A percentile compares a stretch with the other conserved stretches of the same genome.
phyloP scores from a whole-genome alignment of 805 yeast species.

The Starmerella stellata region DNA sequence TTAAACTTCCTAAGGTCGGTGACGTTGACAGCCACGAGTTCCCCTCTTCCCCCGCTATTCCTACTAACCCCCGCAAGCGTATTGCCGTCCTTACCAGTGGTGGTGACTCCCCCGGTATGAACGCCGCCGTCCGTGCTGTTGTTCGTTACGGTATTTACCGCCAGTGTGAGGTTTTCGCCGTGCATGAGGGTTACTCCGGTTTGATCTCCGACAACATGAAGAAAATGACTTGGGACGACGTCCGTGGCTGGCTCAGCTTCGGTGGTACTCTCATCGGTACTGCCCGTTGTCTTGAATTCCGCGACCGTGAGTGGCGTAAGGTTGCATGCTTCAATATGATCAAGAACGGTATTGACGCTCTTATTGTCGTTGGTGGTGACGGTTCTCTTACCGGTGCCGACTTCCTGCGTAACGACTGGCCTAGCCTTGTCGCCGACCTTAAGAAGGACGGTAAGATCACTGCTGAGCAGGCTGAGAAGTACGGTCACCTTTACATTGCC shows the following conservation, averaged over 20 bases:
- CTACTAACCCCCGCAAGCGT: conserved; percentile 25
- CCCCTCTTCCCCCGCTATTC: conserved; percentile 10
- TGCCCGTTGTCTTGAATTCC: conserved; percentile 75
- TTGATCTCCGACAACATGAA: conserved; percentile 51
- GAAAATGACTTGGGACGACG: conserved; percentile 82
- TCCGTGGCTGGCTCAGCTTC: conserved; percentile 74
- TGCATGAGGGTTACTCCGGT: conserved; percentile 91
- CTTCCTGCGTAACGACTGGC: conserved; percentile 87
- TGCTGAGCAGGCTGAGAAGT: conserved; percentile 37
- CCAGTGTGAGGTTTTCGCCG: conserved; percentile 80
- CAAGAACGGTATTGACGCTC: conserved; percentile 75
- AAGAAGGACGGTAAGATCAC: conserved; percentile 38
- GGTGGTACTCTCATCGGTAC: conserved; percentile 97
- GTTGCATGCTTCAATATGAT: conserved; percentile 72
- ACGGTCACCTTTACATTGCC: conserved; percentile 62
- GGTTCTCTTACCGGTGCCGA: conserved; percentile 98
- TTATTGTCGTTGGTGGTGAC: conserved; percentile 96
- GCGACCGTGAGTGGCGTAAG: conserved; percentile 70
- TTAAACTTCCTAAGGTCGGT: conserved; percentile 4
- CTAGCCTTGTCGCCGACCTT: conserved; percentile 61
- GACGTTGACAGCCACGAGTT: conserved; percentile 8
- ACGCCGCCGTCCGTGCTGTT: conserved; percentile 86
- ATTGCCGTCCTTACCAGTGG: conserved; percentile 97
- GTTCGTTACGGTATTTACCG: conserved; percentile 77
- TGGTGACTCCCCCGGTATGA: conserved; percentile 99